Evolutionary conservation across 768 basidiomycete species (phyloP).

Genomic region (Psilocybe subaeruginosa): DNA sequence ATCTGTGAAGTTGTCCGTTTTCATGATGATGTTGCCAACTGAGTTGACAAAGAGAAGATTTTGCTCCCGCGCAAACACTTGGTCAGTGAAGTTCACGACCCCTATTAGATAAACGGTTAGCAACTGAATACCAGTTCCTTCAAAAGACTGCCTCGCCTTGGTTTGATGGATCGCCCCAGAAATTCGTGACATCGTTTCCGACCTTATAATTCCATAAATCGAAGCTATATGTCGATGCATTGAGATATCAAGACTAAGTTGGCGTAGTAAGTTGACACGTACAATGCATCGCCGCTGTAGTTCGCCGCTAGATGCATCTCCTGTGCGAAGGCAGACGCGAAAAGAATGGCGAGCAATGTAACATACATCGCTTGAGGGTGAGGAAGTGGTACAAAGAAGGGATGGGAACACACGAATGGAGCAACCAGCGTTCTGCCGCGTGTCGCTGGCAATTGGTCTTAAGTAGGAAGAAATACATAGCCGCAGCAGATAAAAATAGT

Average conservation of each 20-base stretch:
- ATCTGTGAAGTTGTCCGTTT: constrained; percentile 1
- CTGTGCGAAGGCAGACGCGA: constrained; percentile 5
- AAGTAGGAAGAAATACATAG: too few relatives aligned
- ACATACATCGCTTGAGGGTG: too few relatives aligned
- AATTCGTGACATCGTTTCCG: constrained; percentile 13
- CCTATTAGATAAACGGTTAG: neutral
- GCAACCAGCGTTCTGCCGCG: too few relatives aligned
- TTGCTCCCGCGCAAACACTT: neutral
- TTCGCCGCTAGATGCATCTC: constrained; percentile 7
- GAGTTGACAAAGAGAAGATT: constrained; percentile 3
- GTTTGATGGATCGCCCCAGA: constrained; percentile 9
- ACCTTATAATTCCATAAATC: constrained; percentile 15
- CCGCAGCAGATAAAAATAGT: too few relatives aligned
- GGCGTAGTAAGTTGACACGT: neutral
- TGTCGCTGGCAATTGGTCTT: too few relatives aligned
- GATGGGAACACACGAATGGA: too few relatives aligned
- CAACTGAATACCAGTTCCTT: too few relatives aligned
- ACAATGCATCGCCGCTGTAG: constrained; percentile 12
- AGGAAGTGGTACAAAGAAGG: too few relatives aligned
- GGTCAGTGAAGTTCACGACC: constrained; percentile 5
- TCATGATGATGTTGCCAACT: neutral
- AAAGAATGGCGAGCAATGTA: neutral
- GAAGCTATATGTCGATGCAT: neutral
- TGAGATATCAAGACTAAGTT: neutral
- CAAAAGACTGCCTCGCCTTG: neutral